Base-by-base conservation (phyloP, 257 asterid genomes). In the Striga asiatica region DNA sequence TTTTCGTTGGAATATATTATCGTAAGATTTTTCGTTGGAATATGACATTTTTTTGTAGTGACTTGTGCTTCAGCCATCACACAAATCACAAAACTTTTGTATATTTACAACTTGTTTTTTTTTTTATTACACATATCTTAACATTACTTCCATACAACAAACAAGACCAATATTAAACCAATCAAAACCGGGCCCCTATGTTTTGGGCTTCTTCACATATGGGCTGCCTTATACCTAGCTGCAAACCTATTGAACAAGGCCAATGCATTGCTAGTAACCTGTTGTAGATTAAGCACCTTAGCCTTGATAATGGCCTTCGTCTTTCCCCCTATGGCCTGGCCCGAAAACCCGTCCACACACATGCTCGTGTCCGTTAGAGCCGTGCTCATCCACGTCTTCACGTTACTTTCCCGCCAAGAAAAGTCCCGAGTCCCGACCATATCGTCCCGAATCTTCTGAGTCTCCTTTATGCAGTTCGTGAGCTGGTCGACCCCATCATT, bases 331-430 rank as follows among this genome's bases (percentile, higher is more conserved):
- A 85, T 58, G 41, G 78, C 60, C 68, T 71, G 69, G 22, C 81
- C 81, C 20, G 79, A 71, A 12, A 88, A 62, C 50, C 93, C 88
- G 12, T 88, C 83, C 4, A 82, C 56, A 47, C 97, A 88, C 71
- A 64, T 71, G 25, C 51, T 74, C 0, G 81, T 79, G 34, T 81
- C 89, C 3, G 92, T 82, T 32, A 85, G 52, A 32, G 95, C 97
- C 4, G 92, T 72, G 66, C 95, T 88, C 74, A 82, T 78, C 97
- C 97, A 85, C 0, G 97, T 85, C 49, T 71, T 65, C 9, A 74
- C 76, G 29, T 81, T 81, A 66, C 81, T 78, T 2, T 75, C 76
- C 1, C 50, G 85, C 94, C 94, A 83, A 5, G 56, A 60, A 47
- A 81, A 78, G 6, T 76, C 66, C 0, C 35, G 53, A 19, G 53